Conservation (phyloP, 2,329 filamentous ascomycete species). For the Aspergillus neotritici region DNA sequence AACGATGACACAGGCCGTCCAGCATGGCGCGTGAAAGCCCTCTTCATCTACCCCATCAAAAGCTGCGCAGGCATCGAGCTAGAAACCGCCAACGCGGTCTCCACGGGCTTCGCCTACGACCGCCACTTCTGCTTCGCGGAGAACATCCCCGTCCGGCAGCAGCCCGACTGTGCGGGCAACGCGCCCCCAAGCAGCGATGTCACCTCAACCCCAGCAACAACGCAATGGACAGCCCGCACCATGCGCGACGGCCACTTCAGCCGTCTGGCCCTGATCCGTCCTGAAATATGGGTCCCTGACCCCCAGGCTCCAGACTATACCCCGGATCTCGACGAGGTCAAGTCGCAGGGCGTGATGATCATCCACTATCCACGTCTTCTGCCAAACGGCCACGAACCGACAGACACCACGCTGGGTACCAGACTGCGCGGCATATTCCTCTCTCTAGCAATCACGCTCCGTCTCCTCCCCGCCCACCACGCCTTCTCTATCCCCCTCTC, state of each 20-base stretch:
- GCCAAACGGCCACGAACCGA: too few species aligned
- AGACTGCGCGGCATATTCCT: conserved; percentile 9
- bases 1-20: conserved; percentile 31
- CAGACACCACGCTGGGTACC: conserved; percentile 6
- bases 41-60: conserved; percentile 79
- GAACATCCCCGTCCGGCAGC: conserved; percentile 34
- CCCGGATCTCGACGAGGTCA: conserved; percentile 41
- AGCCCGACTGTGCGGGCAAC: not conserved
- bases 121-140: conserved; percentile 79
- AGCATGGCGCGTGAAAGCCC: conserved; percentile 55
- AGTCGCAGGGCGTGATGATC: conserved; percentile 49
- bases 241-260: conserved; percentile 46
- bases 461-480: conserved; percentile 31
- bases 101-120: conserved; percentile 70
- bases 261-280: conserved; percentile 62
- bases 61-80: conserved; percentile 75
- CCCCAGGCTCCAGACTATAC: conserved; percentile 39
- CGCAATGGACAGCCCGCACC: conserved; percentile 38
- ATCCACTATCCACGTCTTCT: conserved; percentile 41
- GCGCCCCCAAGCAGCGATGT: not conserved
- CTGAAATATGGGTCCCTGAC: conserved; percentile 57
- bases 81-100: conserved; percentile 56
- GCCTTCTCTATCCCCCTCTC: conserved; percentile 51
- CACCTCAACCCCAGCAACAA: not conserved
- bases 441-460: conserved; percentile 25